Evolutionary conservation across 495 filamentous ascomycete genomes (phyloP), one percentile per base, ranked within the genome.

Genomic region (Aspergillus hancockii): DNA sequence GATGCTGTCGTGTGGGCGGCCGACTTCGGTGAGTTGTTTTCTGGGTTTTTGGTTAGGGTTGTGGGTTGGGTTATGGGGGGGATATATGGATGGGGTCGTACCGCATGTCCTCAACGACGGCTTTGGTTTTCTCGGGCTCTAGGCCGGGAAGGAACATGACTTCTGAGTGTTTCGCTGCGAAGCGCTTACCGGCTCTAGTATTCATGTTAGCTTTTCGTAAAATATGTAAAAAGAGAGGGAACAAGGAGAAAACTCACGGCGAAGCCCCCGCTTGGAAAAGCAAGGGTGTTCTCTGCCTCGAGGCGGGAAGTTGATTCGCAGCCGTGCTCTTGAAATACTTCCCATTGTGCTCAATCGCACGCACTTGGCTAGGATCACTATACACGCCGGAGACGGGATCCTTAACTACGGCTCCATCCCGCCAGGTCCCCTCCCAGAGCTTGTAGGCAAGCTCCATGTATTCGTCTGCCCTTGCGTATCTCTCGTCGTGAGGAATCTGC

Each of bases 381-480:
- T 82, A 83, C 28, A 58, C 68, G 55, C 75, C 79, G 23, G 67
- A 71, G 25, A 67, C 65, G 0, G 68, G 64, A 56, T 81, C 71
- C 16, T 67, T 71, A 25, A 59, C 46, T 32, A 81, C 61, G 1
- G 80, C 80, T 59, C 76, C 73, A 62, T 79, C 71, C 23, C 71
- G 66, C 80, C 81, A 84, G 8, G 79, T 81, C 14, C 73, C 74
- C 63, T 85, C 79, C 80, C 79, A 85, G 8, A 83, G 74, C 72
- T 68, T 73, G 68, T 80, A 83, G 5, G 79, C 49, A 2, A 82
- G 70, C 1, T 71, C 61, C 45, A 84, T 64, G 56, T 81, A 84
- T 63, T 85, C 82, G 23, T 84, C 79, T 3, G 81, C 81, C 41
- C 76, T 71, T 1, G 62, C 67, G 55, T 85, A 85, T 0, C 83